A percentile compares a stretch with the other conserved stretches of the same genome.
These are phyloP conservation scores for Austroboletus olivaceoglutinosus DNA, from an alignment of 1,284 basidiomycete species.

Conservation along the genomic window DNA sequence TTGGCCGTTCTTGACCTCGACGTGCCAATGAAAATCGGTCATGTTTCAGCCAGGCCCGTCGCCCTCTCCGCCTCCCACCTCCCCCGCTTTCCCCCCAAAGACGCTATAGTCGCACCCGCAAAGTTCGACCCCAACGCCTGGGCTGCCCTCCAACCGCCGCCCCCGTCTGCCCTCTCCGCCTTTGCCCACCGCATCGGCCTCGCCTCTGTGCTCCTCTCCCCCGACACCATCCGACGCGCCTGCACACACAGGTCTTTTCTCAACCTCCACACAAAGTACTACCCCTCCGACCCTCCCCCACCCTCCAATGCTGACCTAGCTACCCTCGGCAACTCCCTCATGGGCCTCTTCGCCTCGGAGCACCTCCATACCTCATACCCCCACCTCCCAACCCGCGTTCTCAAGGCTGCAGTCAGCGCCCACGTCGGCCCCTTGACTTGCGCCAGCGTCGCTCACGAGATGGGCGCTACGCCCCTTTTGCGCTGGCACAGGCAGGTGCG, in stretches of 20 bases:
- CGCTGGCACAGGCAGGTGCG: slow-evolving; percentile 70
- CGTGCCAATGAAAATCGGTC: slow-evolving; percentile 43
- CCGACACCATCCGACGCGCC: slow-evolving; percentile 61
- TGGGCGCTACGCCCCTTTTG: slow-evolving; percentile 67
- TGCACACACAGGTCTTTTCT: slow-evolving; percentile 83
- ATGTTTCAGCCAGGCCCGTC: slow-evolving; percentile 58
- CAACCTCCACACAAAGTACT: slow-evolving; percentile 51
- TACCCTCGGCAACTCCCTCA: slow-evolving; percentile 82
- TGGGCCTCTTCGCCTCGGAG: slow-evolving; percentile 91
- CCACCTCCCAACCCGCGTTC: slow-evolving; percentile 85
- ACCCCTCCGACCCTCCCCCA: slow-evolving; percentile 52
- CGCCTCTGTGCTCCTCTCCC: slow-evolving; percentile 46
- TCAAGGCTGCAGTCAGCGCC: slow-evolving; percentile 88
- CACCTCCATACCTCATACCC: slow-evolving; percentile 83
- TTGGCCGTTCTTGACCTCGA: neutral
- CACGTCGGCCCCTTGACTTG: slow-evolving; percentile 87
- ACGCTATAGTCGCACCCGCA: slow-evolving; percentile 42
- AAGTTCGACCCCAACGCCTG: slow-evolving; percentile 64
- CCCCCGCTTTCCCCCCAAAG: slow-evolving; percentile 61
- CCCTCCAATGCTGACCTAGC: slow-evolving; percentile 78
- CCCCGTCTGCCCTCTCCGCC: slow-evolving; percentile 67
- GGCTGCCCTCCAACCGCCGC: slow-evolving; percentile 72
- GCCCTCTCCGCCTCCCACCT: slow-evolving; percentile 55
- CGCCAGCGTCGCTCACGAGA: slow-evolving; percentile 79
- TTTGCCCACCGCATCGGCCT: slow-evolving; percentile 76